Evolutionary conservation across 1,139 yeast species (phyloP).

Genomic region (Yamadazyma aaseri): DNA sequence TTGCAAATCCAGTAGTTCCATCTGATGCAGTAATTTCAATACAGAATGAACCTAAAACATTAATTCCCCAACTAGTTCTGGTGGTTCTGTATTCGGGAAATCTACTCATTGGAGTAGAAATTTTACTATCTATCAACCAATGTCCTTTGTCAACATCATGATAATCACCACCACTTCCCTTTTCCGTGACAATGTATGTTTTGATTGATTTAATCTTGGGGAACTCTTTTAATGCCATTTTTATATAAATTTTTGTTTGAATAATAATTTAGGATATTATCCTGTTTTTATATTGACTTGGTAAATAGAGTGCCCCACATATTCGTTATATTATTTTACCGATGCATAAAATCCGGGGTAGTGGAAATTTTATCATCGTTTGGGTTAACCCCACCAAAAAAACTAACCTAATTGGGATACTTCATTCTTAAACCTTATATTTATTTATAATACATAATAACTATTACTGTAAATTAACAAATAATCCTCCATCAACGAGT

Average conservation of each 20-base stretch:
- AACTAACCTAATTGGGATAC: no score
- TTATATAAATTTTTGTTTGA: neutral
- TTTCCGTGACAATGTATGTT: constrained; percentile 40
- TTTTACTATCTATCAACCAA: constrained; percentile 45
- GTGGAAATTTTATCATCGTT: neutral
- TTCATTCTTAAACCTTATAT: no score
- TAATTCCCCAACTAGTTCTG: constrained; percentile 49
- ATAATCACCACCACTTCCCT: constrained; percentile 50
- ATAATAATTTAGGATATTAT: neutral
- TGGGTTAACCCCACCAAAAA: neutral
- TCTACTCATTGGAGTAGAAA: constrained; percentile 49
- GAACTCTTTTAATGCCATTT: constrained; percentile 23
- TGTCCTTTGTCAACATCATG: constrained; percentile 48
- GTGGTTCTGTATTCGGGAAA: constrained; percentile 42
- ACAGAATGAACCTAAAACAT: constrained; percentile 50
- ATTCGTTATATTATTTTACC: constrained; percentile 6
- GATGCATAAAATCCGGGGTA: constrained; percentile 3
- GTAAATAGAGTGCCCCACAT: neutral
- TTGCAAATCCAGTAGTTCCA: constrained; percentile 49
- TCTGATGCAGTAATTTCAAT: constrained; percentile 47
- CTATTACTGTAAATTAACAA: constrained; percentile 38
- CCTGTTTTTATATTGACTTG: neutral
- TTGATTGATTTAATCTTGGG: constrained; percentile 42
- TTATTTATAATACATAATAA: neutral
- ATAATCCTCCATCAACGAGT: constrained; percentile 48